Evolutionary conservation across 2,329 filamentous ascomycete species (phyloP), one percentile per base, ranked within the genome.

Genomic region (Trichoderma sp.): DNA sequence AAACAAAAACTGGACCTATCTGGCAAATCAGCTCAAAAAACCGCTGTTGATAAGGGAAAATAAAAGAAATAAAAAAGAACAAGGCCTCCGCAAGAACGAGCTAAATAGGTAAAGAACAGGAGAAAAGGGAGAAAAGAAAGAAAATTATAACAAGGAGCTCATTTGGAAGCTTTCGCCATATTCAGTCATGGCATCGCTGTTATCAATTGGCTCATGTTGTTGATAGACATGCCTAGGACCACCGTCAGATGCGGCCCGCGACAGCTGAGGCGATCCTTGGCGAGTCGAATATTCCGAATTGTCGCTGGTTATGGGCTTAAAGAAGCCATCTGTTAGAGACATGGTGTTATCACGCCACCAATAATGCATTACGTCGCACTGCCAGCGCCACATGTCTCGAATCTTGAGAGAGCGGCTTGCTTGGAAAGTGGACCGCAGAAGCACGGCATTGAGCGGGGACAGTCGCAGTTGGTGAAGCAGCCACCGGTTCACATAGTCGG

Each of bases 401-500:
- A 83, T 81, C 36, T 76, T 76, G 12, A 82, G 74, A 11, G 74
- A 75, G 7, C 74, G 73, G 59, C 73, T 77, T 39, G 73, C 75
- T 58, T 75, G 73, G 70, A 81, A 81, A 3, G 75, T 78, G 8
- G 75, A 76, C 72, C 84, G 82, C 8, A 88, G 79, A 3, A 84
- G 75, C 70, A 83, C 78, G 1, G 80, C 84, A 72, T 86, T 83
- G 70, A 87, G 75, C 0, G 84, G 80, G 3, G 84, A 86, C 15
- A 80, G 78, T 43, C 85, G 82, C 53, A 88, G 80, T 55, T 84
- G 83, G 62, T 88, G 84, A 13, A 88, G 80, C 3, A 88, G 78
- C 87, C 87, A 88, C 53, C 85, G 81, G 73, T 81, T 81, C 74
- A 88, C 82, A 70, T 82, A 86, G 64, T 86, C 83, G 1, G 77